A percentile compares a stretch with the other conserved stretches of the same genome.
Evolutionary conservation across 1,284 basidiomycete genomes (phyloP).

Genomic region (Cryptococcus maquisensis): DNA sequence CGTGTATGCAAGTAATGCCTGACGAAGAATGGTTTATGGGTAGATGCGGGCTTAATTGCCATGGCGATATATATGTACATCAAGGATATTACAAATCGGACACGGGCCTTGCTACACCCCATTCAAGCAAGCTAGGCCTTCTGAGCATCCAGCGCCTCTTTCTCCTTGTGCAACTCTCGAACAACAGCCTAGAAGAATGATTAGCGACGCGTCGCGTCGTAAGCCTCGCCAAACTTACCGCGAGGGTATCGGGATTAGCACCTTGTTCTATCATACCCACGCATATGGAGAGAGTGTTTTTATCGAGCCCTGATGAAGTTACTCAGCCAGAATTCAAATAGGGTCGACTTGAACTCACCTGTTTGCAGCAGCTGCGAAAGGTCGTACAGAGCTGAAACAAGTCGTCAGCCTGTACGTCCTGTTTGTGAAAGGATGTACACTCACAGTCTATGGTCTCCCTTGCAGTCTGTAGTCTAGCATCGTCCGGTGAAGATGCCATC

Average conservation of each 20-base stretch:
- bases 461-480: slow-evolving; percentile 39
- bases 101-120: background rate
- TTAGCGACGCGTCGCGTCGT: background rate
- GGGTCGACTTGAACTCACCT: slow-evolving; percentile 19
- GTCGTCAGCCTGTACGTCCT: background rate
- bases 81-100: background rate
- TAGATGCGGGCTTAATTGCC: background rate
- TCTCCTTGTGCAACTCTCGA: slow-evolving; percentile 22
- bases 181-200: slow-evolving; percentile 20
- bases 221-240: slow-evolving; percentile 25
- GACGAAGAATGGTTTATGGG: background rate
- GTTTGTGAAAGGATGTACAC: slow-evolving; percentile 7
- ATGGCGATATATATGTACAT: background rate
- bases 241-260: slow-evolving; percentile 45
- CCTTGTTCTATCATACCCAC: slow-evolving; percentile 47
- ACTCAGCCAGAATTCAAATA: background rate
- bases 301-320: slow-evolving; percentile 36
- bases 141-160: slow-evolving; percentile 12
- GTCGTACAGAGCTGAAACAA: slow-evolving; percentile 35
- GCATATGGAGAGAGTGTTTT: slow-evolving; percentile 43
- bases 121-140: background rate
- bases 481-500: slow-evolving; percentile 26
- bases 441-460: slow-evolving; percentile 45
- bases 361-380: slow-evolving; percentile 44
- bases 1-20: no score